phyloP scores from a whole-genome alignment of 2,329 filamentous ascomycete species.

The Ophiostoma sp. region DNA sequence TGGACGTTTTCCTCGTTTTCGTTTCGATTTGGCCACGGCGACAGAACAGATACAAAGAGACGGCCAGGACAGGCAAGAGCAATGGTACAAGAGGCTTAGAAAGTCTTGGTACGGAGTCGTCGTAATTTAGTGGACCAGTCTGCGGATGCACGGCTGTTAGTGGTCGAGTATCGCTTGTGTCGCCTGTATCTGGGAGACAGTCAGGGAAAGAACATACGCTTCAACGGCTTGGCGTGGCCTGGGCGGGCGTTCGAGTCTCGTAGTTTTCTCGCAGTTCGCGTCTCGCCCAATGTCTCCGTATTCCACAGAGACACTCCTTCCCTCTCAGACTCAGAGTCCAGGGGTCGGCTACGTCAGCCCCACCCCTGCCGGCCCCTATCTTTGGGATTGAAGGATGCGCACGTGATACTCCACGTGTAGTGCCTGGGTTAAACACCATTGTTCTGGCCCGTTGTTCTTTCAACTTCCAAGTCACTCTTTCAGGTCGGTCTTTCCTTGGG shows the following conservation, averaged over 20 bases:
- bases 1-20: background rate
- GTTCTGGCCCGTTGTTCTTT: background rate
- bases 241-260: constrained; percentile 5
- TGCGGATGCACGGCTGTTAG: constrained; percentile 6
- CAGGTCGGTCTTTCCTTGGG: too few species aligned
- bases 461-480: background rate
- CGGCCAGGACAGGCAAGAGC: background rate
- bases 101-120: constrained; percentile 2
- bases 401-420: background rate
- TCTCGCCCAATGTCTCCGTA: constrained; percentile 2
- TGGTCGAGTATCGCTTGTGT: background rate
- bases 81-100: background rate
- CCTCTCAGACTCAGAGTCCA: too few species aligned
- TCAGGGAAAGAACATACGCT: too few species aligned
- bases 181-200: background rate
- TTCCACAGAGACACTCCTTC: background rate
- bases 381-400: background rate
- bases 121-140: constrained; percentile 14
- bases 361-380: constrained; percentile 4
- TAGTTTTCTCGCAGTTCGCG: constrained; percentile 5
- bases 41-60: background rate
- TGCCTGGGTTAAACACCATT: background rate
- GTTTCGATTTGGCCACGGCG: background rate
- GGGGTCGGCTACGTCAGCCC: constrained; percentile 4
- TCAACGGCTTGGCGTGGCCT: background rate